A percentile compares a stretch with the other conserved stretches of the same genome.
Conservation (phyloP, 1,284 basidiomycete species). For the Austroboletus niveus region DNA sequence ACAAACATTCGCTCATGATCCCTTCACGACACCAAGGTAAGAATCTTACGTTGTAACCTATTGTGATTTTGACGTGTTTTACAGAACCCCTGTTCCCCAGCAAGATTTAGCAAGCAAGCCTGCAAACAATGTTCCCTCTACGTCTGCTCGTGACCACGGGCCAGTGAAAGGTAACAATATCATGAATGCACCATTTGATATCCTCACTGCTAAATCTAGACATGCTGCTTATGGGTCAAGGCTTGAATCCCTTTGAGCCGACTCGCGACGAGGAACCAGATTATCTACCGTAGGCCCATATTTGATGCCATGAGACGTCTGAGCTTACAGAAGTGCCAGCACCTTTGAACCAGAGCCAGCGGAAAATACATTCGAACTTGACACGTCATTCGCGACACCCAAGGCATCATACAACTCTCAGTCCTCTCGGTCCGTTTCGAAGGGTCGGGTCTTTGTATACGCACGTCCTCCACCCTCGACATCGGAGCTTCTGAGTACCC, state of each 20-base stretch:
- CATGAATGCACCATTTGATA: constrained; percentile 1
- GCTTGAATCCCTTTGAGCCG: not conserved
- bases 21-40: constrained; percentile 14
- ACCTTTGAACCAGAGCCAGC: constrained; percentile 18
- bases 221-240: not conserved
- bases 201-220: constrained; percentile 6
- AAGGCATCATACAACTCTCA: constrained; percentile 24
- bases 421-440: constrained; percentile 5
- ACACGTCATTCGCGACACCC: not conserved
- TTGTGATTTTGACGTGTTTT: not conserved
- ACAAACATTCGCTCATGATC: constrained; percentile 3
- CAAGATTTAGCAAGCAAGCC: not conserved
- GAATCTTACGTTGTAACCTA: not conserved
- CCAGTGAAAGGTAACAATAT: constrained; percentile 7
- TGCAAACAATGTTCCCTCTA: not conserved
- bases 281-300: constrained; percentile 19
- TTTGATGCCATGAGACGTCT: not conserved
- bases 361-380: not conserved
- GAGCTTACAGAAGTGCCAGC: constrained; percentile 7
- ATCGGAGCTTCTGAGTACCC: constrained; percentile 49
- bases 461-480: constrained; percentile 52
- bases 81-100: constrained; percentile 1
- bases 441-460: constrained; percentile 39
- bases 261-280: constrained; percentile 15
- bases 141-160: constrained; percentile 2